These are phyloP conservation scores for Plantago elongata DNA, from an alignment of 257 asterid species.

Conservation along the genomic window DNA sequence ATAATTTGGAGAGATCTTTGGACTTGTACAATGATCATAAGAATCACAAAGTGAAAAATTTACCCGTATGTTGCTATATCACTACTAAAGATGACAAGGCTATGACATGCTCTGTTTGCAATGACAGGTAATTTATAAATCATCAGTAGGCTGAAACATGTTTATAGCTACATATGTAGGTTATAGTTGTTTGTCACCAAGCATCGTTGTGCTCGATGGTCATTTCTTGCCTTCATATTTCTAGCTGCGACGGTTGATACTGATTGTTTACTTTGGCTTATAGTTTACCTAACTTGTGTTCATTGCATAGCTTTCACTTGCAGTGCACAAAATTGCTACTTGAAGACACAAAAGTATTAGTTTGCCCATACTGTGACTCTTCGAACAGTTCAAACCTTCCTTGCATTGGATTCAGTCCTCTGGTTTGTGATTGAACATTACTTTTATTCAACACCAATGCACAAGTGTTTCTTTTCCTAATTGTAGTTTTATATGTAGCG, in stretches of 20 bases:
- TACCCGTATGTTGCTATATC: conserved; percentile 41
- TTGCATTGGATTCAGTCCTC: conserved; percentile 38
- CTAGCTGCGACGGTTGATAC: conserved; percentile 1
- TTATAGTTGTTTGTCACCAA: conserved; percentile 9
- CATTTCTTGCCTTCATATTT: conserved; percentile 6
- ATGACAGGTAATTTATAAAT: conserved; percentile 43
- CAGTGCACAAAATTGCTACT: conserved; percentile 38
- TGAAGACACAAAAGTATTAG: conserved; percentile 32
- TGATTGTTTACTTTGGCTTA: conserved; percentile 6
- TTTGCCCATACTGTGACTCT: conserved; percentile 60
- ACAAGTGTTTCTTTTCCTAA: conserved; percentile 20
- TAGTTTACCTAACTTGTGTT: conserved; percentile 15
- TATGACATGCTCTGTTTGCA: conserved; percentile 59
- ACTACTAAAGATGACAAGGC: conserved; percentile 38
- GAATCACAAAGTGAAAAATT: conserved; percentile 22
- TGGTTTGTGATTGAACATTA: conserved; percentile 41
- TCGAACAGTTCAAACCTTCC: conserved; percentile 45
- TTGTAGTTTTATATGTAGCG: conserved; percentile 39
- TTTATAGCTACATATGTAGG: neutral
- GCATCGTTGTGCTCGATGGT: neutral
- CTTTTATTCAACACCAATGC: conserved; percentile 11
- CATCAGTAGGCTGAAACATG: conserved; percentile 6
- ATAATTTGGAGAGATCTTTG: conserved; percentile 49
- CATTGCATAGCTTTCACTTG: conserved; percentile 58
- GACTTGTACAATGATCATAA: conserved; percentile 37